Evolutionary conservation across 2,329 filamentous ascomycete species (phyloP).

Genomic region (Sarocladiaceae sp.): DNA sequence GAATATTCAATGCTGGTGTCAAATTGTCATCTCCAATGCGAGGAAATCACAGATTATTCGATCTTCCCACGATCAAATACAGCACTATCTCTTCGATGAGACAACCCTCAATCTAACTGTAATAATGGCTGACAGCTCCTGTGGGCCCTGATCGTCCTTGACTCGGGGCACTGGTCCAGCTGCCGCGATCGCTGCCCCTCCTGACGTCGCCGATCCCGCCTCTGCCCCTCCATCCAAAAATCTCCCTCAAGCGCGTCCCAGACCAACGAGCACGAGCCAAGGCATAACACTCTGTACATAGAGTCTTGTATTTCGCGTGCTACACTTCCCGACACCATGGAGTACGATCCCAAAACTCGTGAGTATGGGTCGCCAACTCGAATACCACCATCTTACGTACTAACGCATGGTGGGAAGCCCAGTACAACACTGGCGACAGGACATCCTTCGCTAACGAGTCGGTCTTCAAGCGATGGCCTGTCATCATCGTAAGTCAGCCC

Average conservation of each 20-base stretch:
- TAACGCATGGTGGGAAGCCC: too few relatives aligned
- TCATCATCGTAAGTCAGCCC: conserved; percentile 70
- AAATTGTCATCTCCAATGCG: too few relatives aligned
- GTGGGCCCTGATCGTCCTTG: not conserved
- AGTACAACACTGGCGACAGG: conserved; percentile 74
- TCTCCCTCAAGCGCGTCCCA: not conserved
- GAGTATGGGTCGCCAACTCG: conserved; percentile 25
- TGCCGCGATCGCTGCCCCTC: conserved; percentile 1
- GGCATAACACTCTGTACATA: not conserved
- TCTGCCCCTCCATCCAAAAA: conserved; percentile 3
- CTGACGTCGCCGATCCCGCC: conserved; percentile 4
- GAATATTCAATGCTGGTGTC: too few relatives aligned
- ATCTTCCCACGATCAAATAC: too few relatives aligned
- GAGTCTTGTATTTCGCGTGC: not conserved
- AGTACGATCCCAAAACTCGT: conserved; percentile 72
- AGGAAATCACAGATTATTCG: too few relatives aligned
- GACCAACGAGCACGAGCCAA: too few relatives aligned
- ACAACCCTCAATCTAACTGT: too few relatives aligned
- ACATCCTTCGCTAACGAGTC: conserved; percentile 85
- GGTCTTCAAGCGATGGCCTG: conserved; percentile 83
- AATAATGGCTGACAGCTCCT: too few relatives aligned
- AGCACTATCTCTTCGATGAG: too few relatives aligned
- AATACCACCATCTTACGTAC: too few relatives aligned
- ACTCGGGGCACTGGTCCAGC: not conserved
- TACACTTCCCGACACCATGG: conserved; percentile 46